Percentiles rank a stretch among this genome's conserved stretches.
phyloP scores from a whole-genome alignment of 306 rosid species.

The Trifolium fragiferum region DNA sequence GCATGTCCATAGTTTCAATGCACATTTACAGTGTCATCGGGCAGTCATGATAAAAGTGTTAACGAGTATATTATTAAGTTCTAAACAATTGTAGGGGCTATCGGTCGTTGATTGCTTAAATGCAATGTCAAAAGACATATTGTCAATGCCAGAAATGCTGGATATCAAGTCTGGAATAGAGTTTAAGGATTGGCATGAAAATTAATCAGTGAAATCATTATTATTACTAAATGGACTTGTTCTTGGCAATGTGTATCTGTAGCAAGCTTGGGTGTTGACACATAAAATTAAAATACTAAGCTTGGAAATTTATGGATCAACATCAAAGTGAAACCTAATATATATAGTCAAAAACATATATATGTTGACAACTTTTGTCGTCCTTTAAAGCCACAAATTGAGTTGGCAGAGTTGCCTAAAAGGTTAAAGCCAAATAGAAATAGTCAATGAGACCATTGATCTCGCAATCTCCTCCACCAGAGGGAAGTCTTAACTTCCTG shows the following conservation, averaged over 20 bases:
- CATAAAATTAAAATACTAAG: slow-evolving; percentile 11
- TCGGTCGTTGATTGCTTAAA: slow-evolving; percentile 6
- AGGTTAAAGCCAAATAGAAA: slow-evolving; percentile 10
- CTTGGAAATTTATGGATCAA: slow-evolving; percentile 23
- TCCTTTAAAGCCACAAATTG: neutral
- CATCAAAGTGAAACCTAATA: slow-evolving; percentile 26
- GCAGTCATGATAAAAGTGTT: neutral
- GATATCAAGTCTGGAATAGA: slow-evolving; percentile 3
- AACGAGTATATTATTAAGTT: neutral
- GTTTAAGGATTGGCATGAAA: slow-evolving; percentile 27
- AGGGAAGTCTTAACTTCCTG: slow-evolving; percentile 47
- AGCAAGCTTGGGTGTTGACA: neutral
- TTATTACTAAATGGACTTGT: slow-evolving; percentile 20
- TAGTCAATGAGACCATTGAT: slow-evolving; percentile 48
- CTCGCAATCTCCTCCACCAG: slow-evolving; percentile 66
- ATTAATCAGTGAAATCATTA: slow-evolving; percentile 21
- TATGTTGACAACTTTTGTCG: neutral
- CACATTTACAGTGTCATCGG: slow-evolving; percentile 1
- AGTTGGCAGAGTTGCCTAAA: neutral
- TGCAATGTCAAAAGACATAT: slow-evolving; percentile 1
- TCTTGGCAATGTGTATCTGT: slow-evolving; percentile 11
- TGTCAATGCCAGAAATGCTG: slow-evolving; percentile 7
- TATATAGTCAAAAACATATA: slow-evolving; percentile 30
- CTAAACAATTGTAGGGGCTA: neutral
- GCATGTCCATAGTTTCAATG: neutral